These are phyloP conservation scores for Lagerstroemia speciosa DNA, from an alignment of 345 rosid species.

Conservation along the genomic window DNA sequence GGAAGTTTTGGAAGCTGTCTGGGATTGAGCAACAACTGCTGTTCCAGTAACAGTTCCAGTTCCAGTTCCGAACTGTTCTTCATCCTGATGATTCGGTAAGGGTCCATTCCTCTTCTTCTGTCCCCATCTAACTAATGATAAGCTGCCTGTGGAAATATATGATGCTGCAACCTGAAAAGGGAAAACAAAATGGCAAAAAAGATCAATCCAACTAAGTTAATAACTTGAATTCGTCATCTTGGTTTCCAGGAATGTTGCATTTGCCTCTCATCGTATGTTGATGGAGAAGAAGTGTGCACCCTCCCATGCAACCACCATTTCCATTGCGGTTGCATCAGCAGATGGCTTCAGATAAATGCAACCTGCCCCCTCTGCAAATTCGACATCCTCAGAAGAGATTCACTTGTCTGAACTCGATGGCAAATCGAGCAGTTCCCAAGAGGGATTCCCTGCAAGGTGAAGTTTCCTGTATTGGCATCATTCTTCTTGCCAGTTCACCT, in stretches of 20 bases:
- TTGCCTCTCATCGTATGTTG: constrained; percentile 45
- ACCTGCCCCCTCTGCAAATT: constrained; percentile 79
- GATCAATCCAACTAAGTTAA: not conserved
- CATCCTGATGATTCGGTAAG: constrained; percentile 35
- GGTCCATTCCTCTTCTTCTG: not conserved
- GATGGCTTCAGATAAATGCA: constrained; percentile 63
- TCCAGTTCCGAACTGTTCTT: constrained; percentile 20
- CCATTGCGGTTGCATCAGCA: constrained; percentile 52
- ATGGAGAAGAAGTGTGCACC: constrained; percentile 41
- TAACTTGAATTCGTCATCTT: not conserved
- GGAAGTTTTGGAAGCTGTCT: constrained; percentile 6
- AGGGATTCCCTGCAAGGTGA: not conserved
- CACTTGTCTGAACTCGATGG: constrained; percentile 14
- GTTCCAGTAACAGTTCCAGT: constrained; percentile 9
- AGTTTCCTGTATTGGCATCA: not conserved
- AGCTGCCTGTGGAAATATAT: no score
- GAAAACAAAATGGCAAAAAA: no score
- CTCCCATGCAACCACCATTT: constrained; percentile 76
- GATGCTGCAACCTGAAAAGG: no score
- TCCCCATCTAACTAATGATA: no score
- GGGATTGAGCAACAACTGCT: constrained; percentile 10
- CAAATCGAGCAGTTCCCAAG: not conserved
- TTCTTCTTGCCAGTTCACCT: not conserved
- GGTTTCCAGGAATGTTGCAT: constrained; percentile 57
- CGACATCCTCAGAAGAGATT: constrained; percentile 35